Base-by-base conservation (phyloP, 805 yeast species). In the Priceomyces haplophilus region DNA sequence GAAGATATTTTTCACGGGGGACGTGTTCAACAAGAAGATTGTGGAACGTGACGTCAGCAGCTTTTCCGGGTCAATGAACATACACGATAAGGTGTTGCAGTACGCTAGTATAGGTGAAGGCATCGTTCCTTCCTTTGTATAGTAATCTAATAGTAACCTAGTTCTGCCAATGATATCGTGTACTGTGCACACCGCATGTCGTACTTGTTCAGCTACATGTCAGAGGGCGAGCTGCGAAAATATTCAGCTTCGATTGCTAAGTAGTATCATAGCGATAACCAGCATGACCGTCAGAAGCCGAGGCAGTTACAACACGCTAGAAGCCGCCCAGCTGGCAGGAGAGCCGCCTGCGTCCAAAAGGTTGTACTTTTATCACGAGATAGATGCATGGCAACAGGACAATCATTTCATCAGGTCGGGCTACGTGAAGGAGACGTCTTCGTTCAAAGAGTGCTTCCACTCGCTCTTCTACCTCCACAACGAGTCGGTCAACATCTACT, bases 341-440 rank as follows among this genome's bases (percentile, higher is more conserved):
- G 31, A 18, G 19, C 7, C 4, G 10, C 10, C 15, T 19, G 11
- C 23, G 6, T 7, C 18, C 6, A 18, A 17, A 29, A 39, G 45
- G 21, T 48, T 58, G 16, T 46, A 49, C 34, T 65, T 59, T 34
- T 83, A 73, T 67, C 74, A 79, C 45, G 83, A 83, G 49, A 58
- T 85, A 20, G 85, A 82, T 18, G 75, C 64, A 12, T 85, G 93
- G 93, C 89, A 83, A 55, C 69, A 75, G 45, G 93, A 85, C 55
- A 85, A 85, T 57, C 84, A 81, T 50, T 80, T 61, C 55, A 85
- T 85, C 36, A 56, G 67, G 32, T 65, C 79, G 0, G 88, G 88
- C 3, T 85, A 85, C 52, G 82, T 85, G 15, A 71, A 68, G 25
- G 80, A 76, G 42, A 78, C 86, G 0, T 50, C 59, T 25, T 76